phyloP scores from a whole-genome alignment of 148 eudicot species.

The Cornus kousa region DNA sequence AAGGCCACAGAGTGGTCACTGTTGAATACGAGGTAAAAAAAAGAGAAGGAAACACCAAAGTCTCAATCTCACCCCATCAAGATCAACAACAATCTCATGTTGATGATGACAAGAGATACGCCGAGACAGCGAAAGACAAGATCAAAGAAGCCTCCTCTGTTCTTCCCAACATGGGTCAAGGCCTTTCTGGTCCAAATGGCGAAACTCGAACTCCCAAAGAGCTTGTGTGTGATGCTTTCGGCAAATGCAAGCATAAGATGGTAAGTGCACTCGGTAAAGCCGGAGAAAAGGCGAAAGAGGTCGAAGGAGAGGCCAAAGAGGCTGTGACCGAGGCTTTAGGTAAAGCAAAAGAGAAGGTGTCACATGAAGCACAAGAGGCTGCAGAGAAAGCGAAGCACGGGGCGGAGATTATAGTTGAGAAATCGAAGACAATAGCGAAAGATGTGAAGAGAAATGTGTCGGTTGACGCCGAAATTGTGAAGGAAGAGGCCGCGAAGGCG shows the following conservation, averaged over 20 bases:
- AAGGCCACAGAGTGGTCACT: slow-evolving; percentile 58
- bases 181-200: slow-evolving; percentile 3
- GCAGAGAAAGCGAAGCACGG: neutral
- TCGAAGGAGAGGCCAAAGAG: slow-evolving; percentile 17
- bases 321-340: neutral
- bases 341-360: neutral
- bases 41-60: slow-evolving; percentile 56
- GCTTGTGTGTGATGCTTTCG: slow-evolving; percentile 52
- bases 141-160: slow-evolving; percentile 12
- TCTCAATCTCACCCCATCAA: slow-evolving; percentile 44
- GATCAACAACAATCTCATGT: neutral
- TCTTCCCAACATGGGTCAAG: slow-evolving; percentile 15
- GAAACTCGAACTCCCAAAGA: slow-evolving; percentile 10
- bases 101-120: neutral
- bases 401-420: neutral
- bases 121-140: slow-evolving; percentile 23
- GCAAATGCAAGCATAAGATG: slow-evolving; percentile 47
- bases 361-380: slow-evolving; percentile 4
- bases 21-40: slow-evolving; percentile 53
- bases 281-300: slow-evolving; percentile 21
- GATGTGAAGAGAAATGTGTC: slow-evolving; percentile 1
- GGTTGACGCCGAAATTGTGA: neutral
- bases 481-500: slow-evolving; percentile 25
- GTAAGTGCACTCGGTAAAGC: slow-evolving; percentile 29
- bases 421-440: slow-evolving; percentile 15